These are phyloP conservation scores for Fraxinus excelsior DNA, from an alignment of 257 asterid species.

Conservation along the genomic window DNA sequence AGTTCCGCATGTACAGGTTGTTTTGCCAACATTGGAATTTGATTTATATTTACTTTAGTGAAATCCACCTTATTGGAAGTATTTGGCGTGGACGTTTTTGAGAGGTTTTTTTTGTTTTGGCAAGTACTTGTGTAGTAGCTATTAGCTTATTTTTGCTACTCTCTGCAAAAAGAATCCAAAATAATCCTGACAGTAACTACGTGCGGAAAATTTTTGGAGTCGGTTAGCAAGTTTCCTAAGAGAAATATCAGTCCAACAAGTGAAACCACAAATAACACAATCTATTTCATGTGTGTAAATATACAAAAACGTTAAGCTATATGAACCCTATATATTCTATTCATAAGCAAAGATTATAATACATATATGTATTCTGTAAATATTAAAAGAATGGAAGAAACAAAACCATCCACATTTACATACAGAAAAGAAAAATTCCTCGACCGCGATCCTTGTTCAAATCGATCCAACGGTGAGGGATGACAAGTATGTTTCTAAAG, in stretches of 20 bases:
- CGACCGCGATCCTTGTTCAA: neutral
- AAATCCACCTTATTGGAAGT: too few species aligned
- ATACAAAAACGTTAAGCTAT: neutral
- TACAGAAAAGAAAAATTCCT: neutral
- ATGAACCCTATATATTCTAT: neutral
- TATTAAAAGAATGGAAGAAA: slow-evolving; percentile 31
- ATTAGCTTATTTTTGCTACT: too few species aligned
- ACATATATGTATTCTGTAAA: neutral
- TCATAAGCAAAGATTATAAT: neutral
- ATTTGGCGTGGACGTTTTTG: too few species aligned
- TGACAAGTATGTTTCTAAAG: neutral
- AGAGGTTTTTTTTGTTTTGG: too few species aligned
- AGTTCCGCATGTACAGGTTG: neutral
- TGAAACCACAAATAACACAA: neutral
- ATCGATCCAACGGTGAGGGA: neutral
- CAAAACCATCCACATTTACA: slow-evolving; percentile 24
- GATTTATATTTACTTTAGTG: too few species aligned
- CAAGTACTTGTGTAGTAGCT: too few species aligned
- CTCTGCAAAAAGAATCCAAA: too few species aligned
- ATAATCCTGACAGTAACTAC: too few species aligned
- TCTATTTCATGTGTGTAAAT: neutral
- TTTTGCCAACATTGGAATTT: neutral
- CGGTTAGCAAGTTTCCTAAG: too few species aligned
- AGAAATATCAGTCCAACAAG: neutral
- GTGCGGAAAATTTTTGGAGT: too few species aligned